Evolutionary conservation across 768 basidiomycete species (phyloP).

Genomic region (Cystofilobasidium capitatum): DNA sequence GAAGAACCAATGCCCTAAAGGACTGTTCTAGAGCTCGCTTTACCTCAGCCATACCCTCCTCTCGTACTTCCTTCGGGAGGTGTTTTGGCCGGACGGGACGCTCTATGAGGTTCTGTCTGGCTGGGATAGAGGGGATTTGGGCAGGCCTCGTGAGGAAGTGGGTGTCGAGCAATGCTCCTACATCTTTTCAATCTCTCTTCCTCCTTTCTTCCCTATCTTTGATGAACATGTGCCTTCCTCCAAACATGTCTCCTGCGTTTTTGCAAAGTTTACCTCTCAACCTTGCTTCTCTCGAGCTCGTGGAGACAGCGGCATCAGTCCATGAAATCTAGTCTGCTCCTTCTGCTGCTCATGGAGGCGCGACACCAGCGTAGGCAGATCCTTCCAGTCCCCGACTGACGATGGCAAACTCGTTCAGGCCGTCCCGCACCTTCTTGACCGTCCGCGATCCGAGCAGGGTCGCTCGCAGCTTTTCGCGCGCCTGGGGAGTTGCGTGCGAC

Average conservation of each 20-base stretch:
- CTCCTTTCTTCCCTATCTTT: not conserved
- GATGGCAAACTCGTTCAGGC: constrained; percentile 76
- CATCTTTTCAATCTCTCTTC: not conserved
- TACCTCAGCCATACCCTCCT: not conserved
- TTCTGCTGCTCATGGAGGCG: not conserved
- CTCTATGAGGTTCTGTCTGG: constrained; percentile 5
- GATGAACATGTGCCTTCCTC: not conserved
- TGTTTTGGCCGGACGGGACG: not conserved
- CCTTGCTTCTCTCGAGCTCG: too few relatives aligned
- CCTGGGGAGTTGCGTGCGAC: constrained; percentile 61
- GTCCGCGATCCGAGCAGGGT: constrained; percentile 53
- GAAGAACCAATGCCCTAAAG: not conserved
- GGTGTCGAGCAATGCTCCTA: constrained; percentile 1
- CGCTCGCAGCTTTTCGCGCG: constrained; percentile 59
- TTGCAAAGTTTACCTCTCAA: too few relatives aligned
- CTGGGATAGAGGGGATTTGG: not conserved
- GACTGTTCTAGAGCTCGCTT: constrained; percentile 5
- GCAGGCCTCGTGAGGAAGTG: not conserved
- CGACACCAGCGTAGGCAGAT: constrained; percentile 18
- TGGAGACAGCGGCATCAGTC: too few relatives aligned
- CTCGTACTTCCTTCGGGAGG: not conserved
- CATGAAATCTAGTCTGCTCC: too few relatives aligned
- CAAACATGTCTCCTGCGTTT: not conserved
- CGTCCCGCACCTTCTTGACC: constrained; percentile 63
- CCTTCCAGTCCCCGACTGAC: constrained; percentile 42